phyloP scores from a whole-genome alignment of 345 rosid genomes.

The Citrus medica region DNA sequence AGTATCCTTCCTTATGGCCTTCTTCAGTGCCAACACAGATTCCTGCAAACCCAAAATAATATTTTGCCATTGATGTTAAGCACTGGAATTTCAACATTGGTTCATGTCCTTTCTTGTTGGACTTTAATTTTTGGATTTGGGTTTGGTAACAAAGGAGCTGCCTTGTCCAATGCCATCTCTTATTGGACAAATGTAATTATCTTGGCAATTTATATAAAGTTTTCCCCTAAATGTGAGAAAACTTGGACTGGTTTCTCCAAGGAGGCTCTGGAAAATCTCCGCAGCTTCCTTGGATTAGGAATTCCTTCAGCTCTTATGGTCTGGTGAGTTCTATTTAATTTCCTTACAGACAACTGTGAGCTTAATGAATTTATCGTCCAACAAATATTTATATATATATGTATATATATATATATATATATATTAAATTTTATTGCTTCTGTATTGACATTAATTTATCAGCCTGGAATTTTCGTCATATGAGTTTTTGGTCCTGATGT shows the following conservation, averaged over 20 bases:
- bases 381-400: not conserved
- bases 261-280: conserved; percentile 21
- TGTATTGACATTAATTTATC: conserved; percentile 1
- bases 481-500: conserved; percentile 30
- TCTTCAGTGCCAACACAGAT: conserved; percentile 34
- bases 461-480: conserved; percentile 38
- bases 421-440: not conserved
- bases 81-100: conserved; percentile 19
- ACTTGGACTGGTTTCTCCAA: conserved; percentile 38
- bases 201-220: conserved; percentile 28
- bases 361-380: not conserved
- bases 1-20: conserved; percentile 32
- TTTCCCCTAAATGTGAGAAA: conserved; percentile 23
- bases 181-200: conserved; percentile 36
- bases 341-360: not conserved
- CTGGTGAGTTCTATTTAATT: conserved; percentile 20
- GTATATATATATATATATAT: rapidly evolving
- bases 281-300: conserved; percentile 25
- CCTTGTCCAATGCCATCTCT: conserved; percentile 27
- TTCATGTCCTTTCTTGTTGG: conserved; percentile 36
- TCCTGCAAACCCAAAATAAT: conserved; percentile 29
- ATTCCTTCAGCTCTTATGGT: conserved; percentile 40
- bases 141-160: conserved; percentile 33
- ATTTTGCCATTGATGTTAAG: conserved; percentile 18
- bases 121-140: conserved; percentile 19